Evolutionary conservation across 2,329 filamentous ascomycete genomes (phyloP), one percentile per base, ranked within the genome.

Genomic region (Scedosporium dehoogii): DNA sequence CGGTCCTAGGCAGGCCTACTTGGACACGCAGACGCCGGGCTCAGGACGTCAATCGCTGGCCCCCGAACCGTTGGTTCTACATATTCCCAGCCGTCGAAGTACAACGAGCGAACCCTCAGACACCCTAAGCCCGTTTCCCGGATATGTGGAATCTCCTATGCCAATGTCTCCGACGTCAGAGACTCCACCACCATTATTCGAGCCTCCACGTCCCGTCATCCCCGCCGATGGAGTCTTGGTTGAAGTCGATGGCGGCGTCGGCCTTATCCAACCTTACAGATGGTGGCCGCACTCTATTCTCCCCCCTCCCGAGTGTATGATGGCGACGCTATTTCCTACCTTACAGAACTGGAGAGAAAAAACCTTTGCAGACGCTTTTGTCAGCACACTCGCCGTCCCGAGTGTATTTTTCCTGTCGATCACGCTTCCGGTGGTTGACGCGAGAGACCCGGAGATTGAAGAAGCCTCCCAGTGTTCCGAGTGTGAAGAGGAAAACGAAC

Each of bases 341-440:
- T 75, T 99, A 33, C 87, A 86, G 66, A 86, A 83, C 27, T 99
- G 93, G 91, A 78, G 75, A 53, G 84, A 89, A 29, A 97, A 97
- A 74, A 85, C 79, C n/a, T 73, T 88, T n/a, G 91, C 87, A 85
- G 92, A 93, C 68, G 92, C 90, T 70, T 76, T 92, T 55, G 77
- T 97, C 58, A 93, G 91, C 51, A 69, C 94, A 10, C 81, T 96
- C 44, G 92, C 92, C 6, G 87, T 91, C n/a, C 90, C 92, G 1
- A 96, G 89, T 68, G 91, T 99, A 44, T 90, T 99, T 65, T 76
- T 97, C 2, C 80, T 99, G 3, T 93, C 93, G 0, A 85, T 94
- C 57, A 99, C 94, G 0, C 74, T 99, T 4, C 94, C 96, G 0
- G 92, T 99, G 0, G 90, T 96, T 5, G 93, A 97, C 69, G 83